Evolutionary conservation across 306 rosid species (phyloP).

Genomic region (Cucurbita ficifolia): DNA sequence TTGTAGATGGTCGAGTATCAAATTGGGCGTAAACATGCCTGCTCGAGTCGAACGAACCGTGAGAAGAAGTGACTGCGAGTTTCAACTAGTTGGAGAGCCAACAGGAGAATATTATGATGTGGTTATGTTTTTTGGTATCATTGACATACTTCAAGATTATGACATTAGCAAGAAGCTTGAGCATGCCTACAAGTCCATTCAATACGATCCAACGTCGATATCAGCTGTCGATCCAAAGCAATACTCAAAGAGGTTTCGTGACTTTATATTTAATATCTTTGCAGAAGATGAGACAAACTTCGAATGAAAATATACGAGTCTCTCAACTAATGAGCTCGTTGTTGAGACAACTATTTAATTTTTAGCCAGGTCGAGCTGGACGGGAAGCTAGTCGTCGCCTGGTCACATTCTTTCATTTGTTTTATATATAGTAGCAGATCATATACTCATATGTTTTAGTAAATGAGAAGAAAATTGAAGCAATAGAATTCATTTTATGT

Average conservation of each 20-base stretch:
- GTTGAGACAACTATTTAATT: not conserved
- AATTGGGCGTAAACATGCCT: slow-evolving; percentile 66
- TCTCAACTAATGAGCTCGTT: not conserved
- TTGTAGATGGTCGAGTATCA: slow-evolving; percentile 54
- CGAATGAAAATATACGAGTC: not conserved
- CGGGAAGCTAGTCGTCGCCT: not conserved
- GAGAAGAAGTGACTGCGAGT: slow-evolving; percentile 41
- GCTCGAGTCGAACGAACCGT: slow-evolving; percentile 59
- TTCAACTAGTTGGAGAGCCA: slow-evolving; percentile 64
- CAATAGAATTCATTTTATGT: not conserved
- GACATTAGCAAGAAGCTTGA: slow-evolving; percentile 98
- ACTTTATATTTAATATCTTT: slow-evolving; percentile 58
- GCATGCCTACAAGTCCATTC: slow-evolving; percentile 91
- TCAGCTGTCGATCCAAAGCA: slow-evolving; percentile 91
- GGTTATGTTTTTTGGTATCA: slow-evolving; percentile 58
- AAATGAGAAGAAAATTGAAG: slow-evolving; percentile 1
- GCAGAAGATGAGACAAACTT: slow-evolving; percentile 21
- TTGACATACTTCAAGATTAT: slow-evolving; percentile 95
- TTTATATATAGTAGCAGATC: slow-evolving; percentile 3
- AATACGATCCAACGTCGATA: slow-evolving; percentile 76
- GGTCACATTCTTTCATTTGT: slow-evolving; percentile 1
- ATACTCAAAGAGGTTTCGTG: slow-evolving; percentile 82
- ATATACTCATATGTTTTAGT: slow-evolving; percentile 1
- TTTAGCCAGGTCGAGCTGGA: not conserved
- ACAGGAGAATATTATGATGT: slow-evolving; percentile 70